These are phyloP conservation scores for Spencermartinsiella ligniputridi DNA, from an alignment of 1,139 yeast genomes.

Conservation along the genomic window DNA sequence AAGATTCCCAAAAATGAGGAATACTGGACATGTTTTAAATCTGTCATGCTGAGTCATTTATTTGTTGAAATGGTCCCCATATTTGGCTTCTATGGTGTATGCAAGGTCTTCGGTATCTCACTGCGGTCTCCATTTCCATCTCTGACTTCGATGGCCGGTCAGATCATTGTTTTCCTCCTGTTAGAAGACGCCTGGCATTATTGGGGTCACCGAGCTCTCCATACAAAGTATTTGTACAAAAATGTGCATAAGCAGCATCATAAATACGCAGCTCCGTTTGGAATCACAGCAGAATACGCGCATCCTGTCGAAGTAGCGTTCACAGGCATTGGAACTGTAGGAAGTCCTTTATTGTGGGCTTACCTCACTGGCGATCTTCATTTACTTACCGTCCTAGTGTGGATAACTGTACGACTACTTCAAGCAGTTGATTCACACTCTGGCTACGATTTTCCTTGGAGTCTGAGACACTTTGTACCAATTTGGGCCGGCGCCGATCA, in stretches of 20 bases:
- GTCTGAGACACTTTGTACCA: slow-evolving; percentile 81
- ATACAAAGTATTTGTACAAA: slow-evolving; percentile 80
- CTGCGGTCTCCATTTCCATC: slow-evolving; percentile 80
- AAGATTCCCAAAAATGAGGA: slow-evolving; percentile 73
- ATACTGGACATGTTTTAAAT: slow-evolving; percentile 87
- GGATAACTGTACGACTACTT: slow-evolving; percentile 85
- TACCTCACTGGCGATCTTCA: slow-evolving; percentile 67
- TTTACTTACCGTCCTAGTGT: slow-evolving; percentile 72
- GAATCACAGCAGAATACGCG: slow-evolving; percentile 94
- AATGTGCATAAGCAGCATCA: slow-evolving; percentile 95
- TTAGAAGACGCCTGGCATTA: slow-evolving; percentile 95
- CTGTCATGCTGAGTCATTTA: slow-evolving; percentile 79
- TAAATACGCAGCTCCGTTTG: slow-evolving; percentile 95
- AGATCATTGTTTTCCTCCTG: slow-evolving; percentile 70
- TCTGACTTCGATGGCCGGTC: slow-evolving; percentile 51
- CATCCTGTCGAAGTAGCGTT: slow-evolving; percentile 91
- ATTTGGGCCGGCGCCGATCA: slow-evolving; percentile 99
- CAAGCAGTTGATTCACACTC: slow-evolving; percentile 97
- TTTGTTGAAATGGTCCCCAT: slow-evolving; percentile 92
- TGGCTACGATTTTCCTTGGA: slow-evolving; percentile 96
- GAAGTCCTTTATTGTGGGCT: slow-evolving; percentile 74
- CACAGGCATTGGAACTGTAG: slow-evolving; percentile 91
- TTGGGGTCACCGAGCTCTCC: slow-evolving; percentile 87
- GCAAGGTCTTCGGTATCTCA: slow-evolving; percentile 68
- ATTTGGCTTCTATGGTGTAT: slow-evolving; percentile 92